A percentile compares a stretch with the other conserved stretches of the same genome.
These are phyloP conservation scores for Clarireedia paspali DNA, from an alignment of 2,329 filamentous ascomycete species.

Conservation along the genomic window DNA sequence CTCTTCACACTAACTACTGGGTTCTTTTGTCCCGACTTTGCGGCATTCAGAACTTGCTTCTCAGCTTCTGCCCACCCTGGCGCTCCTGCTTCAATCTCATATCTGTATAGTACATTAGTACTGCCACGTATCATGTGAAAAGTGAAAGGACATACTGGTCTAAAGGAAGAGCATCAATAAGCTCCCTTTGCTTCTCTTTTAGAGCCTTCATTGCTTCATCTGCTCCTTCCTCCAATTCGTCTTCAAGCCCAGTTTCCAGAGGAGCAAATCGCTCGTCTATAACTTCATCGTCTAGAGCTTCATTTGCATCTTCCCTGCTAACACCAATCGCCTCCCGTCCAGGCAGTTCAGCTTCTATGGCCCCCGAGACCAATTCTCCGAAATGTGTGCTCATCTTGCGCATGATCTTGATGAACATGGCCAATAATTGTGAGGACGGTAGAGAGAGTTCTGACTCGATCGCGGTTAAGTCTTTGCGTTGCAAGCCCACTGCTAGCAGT, in stretches of 20 bases:
- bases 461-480: conserved; percentile 78
- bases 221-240: conserved; percentile 78
- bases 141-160: conserved; percentile 58
- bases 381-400: conserved; percentile 81
- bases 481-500: conserved; percentile 81
- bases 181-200: conserved; percentile 71
- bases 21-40: conserved; percentile 47
- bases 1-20: conserved; percentile 75
- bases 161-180: conserved; percentile 85
- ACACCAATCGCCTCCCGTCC: conserved; percentile 48
- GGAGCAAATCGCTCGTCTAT: conserved; percentile 61
- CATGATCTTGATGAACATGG: conserved; percentile 96
- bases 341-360: conserved; percentile 61
- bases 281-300: conserved; percentile 62
- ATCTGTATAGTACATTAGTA: conserved; percentile 36
- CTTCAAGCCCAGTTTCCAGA: conserved; percentile 62
- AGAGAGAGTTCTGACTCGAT: conserved; percentile 73
- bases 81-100: conserved; percentile 56
- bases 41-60: conserved; percentile 58
- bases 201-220: conserved; percentile 66
- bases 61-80: conserved; percentile 64
- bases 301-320: conserved; percentile 50
- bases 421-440: conserved; percentile 70
- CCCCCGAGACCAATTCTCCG: conserved; percentile 63
- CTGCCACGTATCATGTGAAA: background rate